phyloP scores from a whole-genome alignment of 176 grass and related monocot species.

The Eragrostis nindensis region DNA sequence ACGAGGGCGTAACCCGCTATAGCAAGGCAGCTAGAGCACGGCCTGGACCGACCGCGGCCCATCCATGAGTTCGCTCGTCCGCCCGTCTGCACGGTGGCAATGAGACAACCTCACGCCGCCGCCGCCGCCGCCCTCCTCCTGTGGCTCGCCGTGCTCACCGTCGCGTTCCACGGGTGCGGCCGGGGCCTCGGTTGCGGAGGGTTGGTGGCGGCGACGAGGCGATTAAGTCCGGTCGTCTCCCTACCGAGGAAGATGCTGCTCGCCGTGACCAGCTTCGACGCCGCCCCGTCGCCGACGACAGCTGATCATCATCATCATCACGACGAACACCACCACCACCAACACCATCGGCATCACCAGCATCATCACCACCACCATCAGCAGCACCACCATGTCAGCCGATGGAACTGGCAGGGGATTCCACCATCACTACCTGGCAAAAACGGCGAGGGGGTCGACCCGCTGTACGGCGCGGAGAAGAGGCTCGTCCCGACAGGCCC shows the following conservation, averaged over 20 bases:
- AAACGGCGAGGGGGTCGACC: constrained; percentile 50
- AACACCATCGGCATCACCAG: too few species aligned
- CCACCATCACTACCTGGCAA: constrained; percentile 1
- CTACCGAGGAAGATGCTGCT: constrained; percentile 55
- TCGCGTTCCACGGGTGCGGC: constrained; percentile 52
- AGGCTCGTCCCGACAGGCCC: constrained; percentile 71
- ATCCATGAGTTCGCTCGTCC: constrained; percentile 39
- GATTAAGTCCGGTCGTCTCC: background rate
- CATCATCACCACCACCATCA: constrained; percentile 27
- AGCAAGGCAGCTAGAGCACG: background rate
- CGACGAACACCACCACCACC: too few species aligned
- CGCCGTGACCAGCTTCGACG: constrained; percentile 3
- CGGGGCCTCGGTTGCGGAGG: background rate
- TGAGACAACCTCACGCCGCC: constrained; percentile 52
- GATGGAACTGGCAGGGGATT: constrained; percentile 30
- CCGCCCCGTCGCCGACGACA: background rate
- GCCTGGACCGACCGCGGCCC: background rate
- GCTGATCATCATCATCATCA: background rate
- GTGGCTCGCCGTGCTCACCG: constrained; percentile 67
- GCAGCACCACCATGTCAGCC: constrained; percentile 12
- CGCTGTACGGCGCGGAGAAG: constrained; percentile 72
- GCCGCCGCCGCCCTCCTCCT: constrained; percentile 42
- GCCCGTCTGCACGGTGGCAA: constrained; percentile 49
- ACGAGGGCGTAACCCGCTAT: background rate
- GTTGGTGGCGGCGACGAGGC: background rate